phyloP scores from a whole-genome alignment of 2,329 filamentous ascomycete genomes.

The Elsinoe arachidis region DNA sequence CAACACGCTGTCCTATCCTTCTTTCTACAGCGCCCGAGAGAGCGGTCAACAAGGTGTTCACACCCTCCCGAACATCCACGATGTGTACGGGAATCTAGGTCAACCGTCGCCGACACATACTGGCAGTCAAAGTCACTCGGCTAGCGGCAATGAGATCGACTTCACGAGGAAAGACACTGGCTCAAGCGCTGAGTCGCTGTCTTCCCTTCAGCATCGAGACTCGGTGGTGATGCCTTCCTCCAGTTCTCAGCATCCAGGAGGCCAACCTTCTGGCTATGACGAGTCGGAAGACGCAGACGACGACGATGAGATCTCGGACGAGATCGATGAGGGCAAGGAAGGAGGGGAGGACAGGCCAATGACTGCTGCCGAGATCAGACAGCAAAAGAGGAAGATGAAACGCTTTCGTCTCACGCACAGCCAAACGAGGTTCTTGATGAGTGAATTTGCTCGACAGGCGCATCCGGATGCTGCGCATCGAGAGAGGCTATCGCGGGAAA shows the following conservation, averaged over 20 bases:
- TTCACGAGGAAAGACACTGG: slow-evolving; percentile 7
- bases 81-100: slow-evolving; percentile 20
- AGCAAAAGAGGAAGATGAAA: slow-evolving; percentile 55
- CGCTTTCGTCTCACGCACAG: slow-evolving; percentile 88
- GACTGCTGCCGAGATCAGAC: slow-evolving; percentile 40
- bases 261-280: neutral
- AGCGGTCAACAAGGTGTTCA: slow-evolving; percentile 10
- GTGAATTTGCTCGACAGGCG: slow-evolving; percentile 88
- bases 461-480: slow-evolving; percentile 88
- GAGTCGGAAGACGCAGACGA: slow-evolving; percentile 30
- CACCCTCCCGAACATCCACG: slow-evolving; percentile 19
- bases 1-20: slow-evolving; percentile 29
- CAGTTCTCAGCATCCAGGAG: neutral
- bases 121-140: slow-evolving; percentile 18
- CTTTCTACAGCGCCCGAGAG: slow-evolving; percentile 24
- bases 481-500: slow-evolving; percentile 78
- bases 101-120: slow-evolving; percentile 1
- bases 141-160: slow-evolving; percentile 13
- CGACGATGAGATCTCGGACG: slow-evolving; percentile 23
- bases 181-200: slow-evolving; percentile 7
- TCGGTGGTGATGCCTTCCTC: slow-evolving; percentile 11
- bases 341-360: slow-evolving; percentile 25
- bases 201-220: slow-evolving; percentile 8
- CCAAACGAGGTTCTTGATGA: slow-evolving; percentile 96
- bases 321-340: slow-evolving; percentile 21